Conservation (phyloP, 2,329 filamentous ascomycete genomes). For the Beauveria scarabaeidicola region DNA sequence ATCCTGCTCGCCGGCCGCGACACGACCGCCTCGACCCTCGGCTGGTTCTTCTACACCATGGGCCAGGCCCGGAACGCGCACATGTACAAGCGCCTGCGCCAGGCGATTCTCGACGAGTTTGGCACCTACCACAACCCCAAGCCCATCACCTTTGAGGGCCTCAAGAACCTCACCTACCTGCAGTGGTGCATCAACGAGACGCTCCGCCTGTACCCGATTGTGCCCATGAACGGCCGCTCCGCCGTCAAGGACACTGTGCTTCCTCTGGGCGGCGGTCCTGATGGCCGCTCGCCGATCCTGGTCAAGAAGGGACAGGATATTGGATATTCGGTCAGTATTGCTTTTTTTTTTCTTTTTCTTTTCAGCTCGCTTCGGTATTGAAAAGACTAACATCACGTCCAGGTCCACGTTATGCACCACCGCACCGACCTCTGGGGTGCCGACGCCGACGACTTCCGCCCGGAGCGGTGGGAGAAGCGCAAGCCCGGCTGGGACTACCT, state of each 20-base stretch:
- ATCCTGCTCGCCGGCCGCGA: constrained; percentile 44
- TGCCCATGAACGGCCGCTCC: constrained; percentile 18
- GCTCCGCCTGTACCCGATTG: constrained; percentile 18
- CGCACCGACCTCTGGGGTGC: constrained; percentile 29
- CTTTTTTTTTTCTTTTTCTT: accelerated
- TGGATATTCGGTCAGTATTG: constrained; percentile 21
- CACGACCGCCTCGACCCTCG: constrained; percentile 42
- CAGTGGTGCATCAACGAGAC: constrained; percentile 19
- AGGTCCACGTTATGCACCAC: constrained; percentile 27
- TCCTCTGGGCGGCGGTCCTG: constrained; percentile 41
- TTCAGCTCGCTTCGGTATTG: too few relatives aligned
- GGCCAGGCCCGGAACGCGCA: constrained; percentile 25
- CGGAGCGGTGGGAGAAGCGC: constrained; percentile 29
- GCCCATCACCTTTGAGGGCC: constrained; percentile 18
- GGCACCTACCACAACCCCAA: constrained; percentile 32
- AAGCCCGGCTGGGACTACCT: constrained; percentile 20
- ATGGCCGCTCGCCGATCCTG: constrained; percentile 39
- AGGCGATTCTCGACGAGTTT: constrained; percentile 35
- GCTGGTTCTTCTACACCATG: constrained; percentile 38
- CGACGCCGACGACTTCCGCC: constrained; percentile 31
- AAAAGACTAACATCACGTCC: constrained; percentile 10
- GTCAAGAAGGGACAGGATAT: constrained; percentile 38
- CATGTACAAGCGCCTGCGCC: constrained; percentile 34
- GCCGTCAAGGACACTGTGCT: constrained; percentile 36
- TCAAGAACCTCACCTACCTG: constrained; percentile 18